Conservation (phyloP, 2,329 filamentous ascomycete genomes). For the Ambrosiella xylebori region DNA sequence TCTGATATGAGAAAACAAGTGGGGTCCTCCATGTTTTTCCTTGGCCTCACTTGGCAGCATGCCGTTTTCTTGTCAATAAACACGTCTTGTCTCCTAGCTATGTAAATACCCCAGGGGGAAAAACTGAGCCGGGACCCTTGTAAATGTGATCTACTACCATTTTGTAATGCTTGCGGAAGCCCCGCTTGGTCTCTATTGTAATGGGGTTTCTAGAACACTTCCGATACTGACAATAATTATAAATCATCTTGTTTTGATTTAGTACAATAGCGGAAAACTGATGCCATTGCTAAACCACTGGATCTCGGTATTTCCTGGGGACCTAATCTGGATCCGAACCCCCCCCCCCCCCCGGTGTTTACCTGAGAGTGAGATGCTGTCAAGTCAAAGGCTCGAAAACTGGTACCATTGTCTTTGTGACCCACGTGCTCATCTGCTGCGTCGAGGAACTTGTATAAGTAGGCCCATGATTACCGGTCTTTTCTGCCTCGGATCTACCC, state of each 20-base stretch:
- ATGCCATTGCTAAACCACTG: not conserved
- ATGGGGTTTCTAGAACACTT: not conserved
- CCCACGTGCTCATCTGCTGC: no score
- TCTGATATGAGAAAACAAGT: constrained; percentile 1
- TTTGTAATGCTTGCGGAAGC: no score
- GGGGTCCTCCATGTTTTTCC: not conserved
- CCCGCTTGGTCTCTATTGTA: no score
- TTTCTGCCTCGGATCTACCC: not conserved
- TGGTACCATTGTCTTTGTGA: no score
- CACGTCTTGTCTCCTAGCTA: not conserved
- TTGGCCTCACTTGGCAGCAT: not conserved
- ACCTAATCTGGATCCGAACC: not conserved
- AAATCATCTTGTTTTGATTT: not conserved
- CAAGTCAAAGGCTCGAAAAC: not conserved
- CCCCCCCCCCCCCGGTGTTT: not conserved
- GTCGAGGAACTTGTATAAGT: not conserved
- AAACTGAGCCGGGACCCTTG: not conserved
- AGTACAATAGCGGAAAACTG: not conserved
- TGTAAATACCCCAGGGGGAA: not conserved
- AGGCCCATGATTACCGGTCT: not conserved
- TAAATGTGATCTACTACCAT: no score
- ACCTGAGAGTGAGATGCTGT: not conserved
- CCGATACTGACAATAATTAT: not conserved
- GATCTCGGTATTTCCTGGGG: not conserved
- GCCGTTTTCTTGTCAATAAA: not conserved